Evolutionary conservation across 768 basidiomycete species (phyloP).

Genomic region (Boletus patriciae): DNA sequence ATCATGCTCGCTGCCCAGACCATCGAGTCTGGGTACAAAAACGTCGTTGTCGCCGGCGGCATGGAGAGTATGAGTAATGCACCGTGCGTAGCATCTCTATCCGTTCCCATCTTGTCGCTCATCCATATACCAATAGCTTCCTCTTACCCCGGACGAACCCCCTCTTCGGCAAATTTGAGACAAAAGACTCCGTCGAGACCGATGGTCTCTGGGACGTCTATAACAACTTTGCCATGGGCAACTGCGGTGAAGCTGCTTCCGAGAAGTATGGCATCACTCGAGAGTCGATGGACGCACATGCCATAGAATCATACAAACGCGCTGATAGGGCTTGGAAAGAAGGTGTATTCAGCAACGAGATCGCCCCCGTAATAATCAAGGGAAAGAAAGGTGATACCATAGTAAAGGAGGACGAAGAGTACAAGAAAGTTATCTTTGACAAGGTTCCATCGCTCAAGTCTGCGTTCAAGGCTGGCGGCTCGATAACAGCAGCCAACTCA

Average conservation of each 20-base stretch:
- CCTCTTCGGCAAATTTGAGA: constrained; percentile 83
- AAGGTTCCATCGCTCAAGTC: constrained; percentile 89
- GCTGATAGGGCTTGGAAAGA: constrained; percentile 88
- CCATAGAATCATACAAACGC: constrained; percentile 93
- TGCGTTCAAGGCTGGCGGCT: constrained; percentile 86
- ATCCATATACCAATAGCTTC: constrained; percentile 50
- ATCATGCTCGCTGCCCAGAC: constrained; percentile 92
- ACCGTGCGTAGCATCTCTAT: constrained; percentile 62
- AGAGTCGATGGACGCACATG: constrained; percentile 86
- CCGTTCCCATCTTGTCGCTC: constrained; percentile 3
- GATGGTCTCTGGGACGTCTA: constrained; percentile 98
- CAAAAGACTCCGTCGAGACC: constrained; percentile 82
- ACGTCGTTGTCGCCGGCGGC: constrained; percentile 89
- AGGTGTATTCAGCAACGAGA: constrained; percentile 83
- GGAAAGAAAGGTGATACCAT: constrained; percentile 92
- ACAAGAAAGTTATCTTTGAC: constrained; percentile 93
- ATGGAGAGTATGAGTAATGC: constrained; percentile 99
- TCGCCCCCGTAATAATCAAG: constrained; percentile 87
- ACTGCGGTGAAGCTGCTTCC: constrained; percentile 88
- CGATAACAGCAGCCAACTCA: constrained; percentile 96
- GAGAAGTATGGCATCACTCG: constrained; percentile 81
- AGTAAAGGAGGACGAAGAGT: constrained; percentile 95
- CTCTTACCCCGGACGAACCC: constrained; percentile 80
- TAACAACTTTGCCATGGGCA: constrained; percentile 98
- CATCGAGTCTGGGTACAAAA: constrained; percentile 83